Base-by-base conservation (phyloP, 2,329 filamentous ascomycete genomes). In the Nemania sp. region DNA sequence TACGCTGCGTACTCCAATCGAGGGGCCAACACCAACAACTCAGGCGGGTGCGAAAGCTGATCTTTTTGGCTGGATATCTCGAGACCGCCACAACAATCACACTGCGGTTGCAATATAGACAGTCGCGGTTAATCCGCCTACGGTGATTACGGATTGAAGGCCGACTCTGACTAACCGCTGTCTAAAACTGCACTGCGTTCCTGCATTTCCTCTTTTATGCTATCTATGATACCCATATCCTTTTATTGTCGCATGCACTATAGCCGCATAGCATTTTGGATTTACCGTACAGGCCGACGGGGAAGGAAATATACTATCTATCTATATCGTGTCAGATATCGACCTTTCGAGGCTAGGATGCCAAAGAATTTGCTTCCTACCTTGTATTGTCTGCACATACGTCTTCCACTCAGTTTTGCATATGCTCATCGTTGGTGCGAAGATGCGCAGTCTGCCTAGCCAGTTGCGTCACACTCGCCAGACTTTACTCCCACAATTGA, bases 11-110 rank as follows among this genome's bases (percentile, higher is more conserved):
- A 53, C 75, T 66, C 63, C 71, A 52, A 22, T 70, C 63, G 59
- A 75, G 59, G 47, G 65, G 61, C 51, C 62, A 22, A 33, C 60
- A 11, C 36, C 64, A 9, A 57, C 56, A 26, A 54, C 62, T 65
- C 26, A 63, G 61, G 11, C 64, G 60, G 42, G 66, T 60, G 62
- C 67, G 36, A 69, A 70, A 43, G 64, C 68, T 4, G 77, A 80
- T 49, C 65, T 80, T 11, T 80, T 80, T 51, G 74, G 71, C 30
- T 80, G 78, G 78, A 80, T 80, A 66, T 76, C 76, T 4, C 73
- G 78, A 60, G 77, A 79, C 49, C 73, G 77, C 34, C 65, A 68
- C 46, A 61, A 65, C 37, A 60, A 63, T 46, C 54, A 52, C 23
- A 52, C 56, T 8, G 43, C 63, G 12, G 53, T 66, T 30, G 61